A percentile compares a stretch with the other conserved stretches of the same genome.
Evolutionary conservation across 768 basidiomycete species (phyloP).

Genomic region (Stropharia rugosoannulata): DNA sequence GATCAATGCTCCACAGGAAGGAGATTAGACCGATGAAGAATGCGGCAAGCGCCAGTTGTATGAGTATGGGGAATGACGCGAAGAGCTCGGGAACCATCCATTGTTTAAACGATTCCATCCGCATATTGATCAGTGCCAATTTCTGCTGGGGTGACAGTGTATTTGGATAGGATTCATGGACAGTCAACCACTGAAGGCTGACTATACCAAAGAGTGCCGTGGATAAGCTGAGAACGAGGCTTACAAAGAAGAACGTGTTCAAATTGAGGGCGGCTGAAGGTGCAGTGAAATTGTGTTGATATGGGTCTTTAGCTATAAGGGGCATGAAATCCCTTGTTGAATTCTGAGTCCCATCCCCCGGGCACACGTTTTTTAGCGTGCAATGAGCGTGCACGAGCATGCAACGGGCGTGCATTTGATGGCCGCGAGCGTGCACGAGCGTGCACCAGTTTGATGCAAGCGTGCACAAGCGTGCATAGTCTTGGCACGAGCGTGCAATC

Average conservation of each 20-base stretch:
- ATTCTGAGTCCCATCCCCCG: too few species aligned
- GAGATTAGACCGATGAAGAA: slow-evolving; percentile 25
- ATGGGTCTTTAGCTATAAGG: background rate
- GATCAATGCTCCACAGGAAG: slow-evolving; percentile 15
- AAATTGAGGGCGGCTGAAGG: background rate
- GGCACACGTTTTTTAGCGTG: too few species aligned
- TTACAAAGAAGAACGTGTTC: slow-evolving; percentile 9
- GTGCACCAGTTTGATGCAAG: too few species aligned
- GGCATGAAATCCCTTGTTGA: background rate
- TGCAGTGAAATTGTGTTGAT: background rate
- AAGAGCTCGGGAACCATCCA: slow-evolving; percentile 24
- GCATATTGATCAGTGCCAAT: slow-evolving; percentile 21
- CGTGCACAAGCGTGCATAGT: too few species aligned
- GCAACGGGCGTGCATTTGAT: too few species aligned
- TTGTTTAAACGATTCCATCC: slow-evolving; percentile 17
- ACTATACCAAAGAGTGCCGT: slow-evolving; percentile 21
- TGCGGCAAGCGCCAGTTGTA: slow-evolving; percentile 23
- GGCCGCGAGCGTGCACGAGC: too few species aligned
- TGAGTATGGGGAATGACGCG: slow-evolving; percentile 21
- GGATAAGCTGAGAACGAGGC: slow-evolving; percentile 18
- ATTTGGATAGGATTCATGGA: slow-evolving; percentile 16
- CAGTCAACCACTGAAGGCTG: slow-evolving; percentile 22
- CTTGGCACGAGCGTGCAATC: too few species aligned
- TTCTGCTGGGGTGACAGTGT: slow-evolving; percentile 11
- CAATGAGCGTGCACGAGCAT: too few species aligned